phyloP scores from a whole-genome alignment of 2,329 filamentous ascomycete species.

The Pseudogymnoascus sp. region DNA sequence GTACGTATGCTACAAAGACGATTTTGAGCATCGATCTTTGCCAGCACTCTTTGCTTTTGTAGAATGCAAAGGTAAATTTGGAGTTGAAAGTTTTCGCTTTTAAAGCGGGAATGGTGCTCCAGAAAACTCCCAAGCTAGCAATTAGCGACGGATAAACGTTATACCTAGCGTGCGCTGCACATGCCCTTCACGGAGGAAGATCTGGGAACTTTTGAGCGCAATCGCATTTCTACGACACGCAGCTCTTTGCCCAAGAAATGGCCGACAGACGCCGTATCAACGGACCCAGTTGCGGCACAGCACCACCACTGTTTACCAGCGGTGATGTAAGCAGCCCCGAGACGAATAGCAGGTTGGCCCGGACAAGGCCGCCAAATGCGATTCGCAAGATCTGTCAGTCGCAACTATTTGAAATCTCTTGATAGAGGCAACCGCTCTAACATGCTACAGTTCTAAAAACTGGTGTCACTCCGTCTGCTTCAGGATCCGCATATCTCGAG shows the following conservation, averaged over 20 bases:
- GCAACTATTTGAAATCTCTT: background rate
- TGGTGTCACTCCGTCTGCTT: slow-evolving; percentile 84
- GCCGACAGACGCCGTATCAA: slow-evolving; percentile 85
- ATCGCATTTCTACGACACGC: background rate
- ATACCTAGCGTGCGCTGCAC: background rate
- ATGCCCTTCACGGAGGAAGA: slow-evolving; percentile 1
- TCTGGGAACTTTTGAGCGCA: slow-evolving; percentile 5
- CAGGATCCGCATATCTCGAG: slow-evolving; percentile 83
- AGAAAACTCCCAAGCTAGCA: slow-evolving; percentile 7
- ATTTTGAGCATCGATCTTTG: background rate
- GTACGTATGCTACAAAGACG: background rate
- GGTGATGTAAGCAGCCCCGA: slow-evolving; percentile 38
- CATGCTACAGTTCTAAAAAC: slow-evolving; percentile 70
- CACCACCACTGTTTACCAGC: slow-evolving; percentile 61
- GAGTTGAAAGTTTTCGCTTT: slow-evolving; percentile 5
- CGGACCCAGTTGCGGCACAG: slow-evolving; percentile 70
- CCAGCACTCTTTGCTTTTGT: background rate
- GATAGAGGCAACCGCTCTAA: slow-evolving; percentile 12
- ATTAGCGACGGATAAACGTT: slow-evolving; percentile 8
- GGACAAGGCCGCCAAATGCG: slow-evolving; percentile 58
- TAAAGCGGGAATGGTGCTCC: background rate
- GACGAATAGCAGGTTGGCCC: slow-evolving; percentile 40
- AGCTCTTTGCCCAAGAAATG: slow-evolving; percentile 39
- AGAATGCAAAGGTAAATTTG: background rate
- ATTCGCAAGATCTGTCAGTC: slow-evolving; percentile 79